Percentiles rank a stretch among this genome's conserved stretches.
Conservation (phyloP, 768 basidiomycete species). For the Pulveroboletus frians region DNA sequence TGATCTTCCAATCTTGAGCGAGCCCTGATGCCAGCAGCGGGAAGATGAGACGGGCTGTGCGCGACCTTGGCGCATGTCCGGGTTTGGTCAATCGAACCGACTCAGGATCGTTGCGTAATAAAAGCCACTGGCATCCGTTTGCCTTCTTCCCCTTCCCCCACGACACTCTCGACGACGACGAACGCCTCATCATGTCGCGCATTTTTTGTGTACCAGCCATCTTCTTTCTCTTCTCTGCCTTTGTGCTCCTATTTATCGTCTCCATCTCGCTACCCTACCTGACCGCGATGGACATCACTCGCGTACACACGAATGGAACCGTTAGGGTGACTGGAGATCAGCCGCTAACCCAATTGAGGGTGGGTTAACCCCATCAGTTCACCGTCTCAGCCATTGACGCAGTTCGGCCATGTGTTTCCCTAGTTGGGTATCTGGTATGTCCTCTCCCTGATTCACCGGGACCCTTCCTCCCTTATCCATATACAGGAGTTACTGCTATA, state of each 20-base stretch:
- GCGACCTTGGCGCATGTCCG: neutral
- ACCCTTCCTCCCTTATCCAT: conserved; percentile 3
- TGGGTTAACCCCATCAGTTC: conserved; percentile 32
- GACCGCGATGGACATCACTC: conserved; percentile 60
- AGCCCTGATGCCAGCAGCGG: too few relatives aligned
- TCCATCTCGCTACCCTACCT: conserved; percentile 71
- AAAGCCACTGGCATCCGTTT: conserved; percentile 7
- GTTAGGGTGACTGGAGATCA: conserved; percentile 19
- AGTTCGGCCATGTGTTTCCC: conserved; percentile 2
- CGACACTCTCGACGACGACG: conserved; percentile 1
- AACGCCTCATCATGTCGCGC: conserved; percentile 35
- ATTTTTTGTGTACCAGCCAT: conserved; percentile 59
- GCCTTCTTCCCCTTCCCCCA: conserved; percentile 3
- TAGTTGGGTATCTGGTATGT: conserved; percentile 71
- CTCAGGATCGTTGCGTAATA: conserved; percentile 11
- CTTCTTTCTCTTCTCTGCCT: conserved; percentile 52
- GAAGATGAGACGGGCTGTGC: neutral
- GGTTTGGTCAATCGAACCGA: neutral
- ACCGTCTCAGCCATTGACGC: neutral
- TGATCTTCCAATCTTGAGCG: too few relatives aligned
- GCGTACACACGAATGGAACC: conserved; percentile 44
- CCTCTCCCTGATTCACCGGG: neutral
- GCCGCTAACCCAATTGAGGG: conserved; percentile 45
- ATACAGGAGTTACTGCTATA: conserved; percentile 59
- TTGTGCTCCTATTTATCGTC: conserved; percentile 61